Percentiles rank a stretch among this genome's conserved stretches.
Conservation (phyloP, 2,329 filamentous ascomycete genomes). For the Cucurbitaria berberidis region DNA sequence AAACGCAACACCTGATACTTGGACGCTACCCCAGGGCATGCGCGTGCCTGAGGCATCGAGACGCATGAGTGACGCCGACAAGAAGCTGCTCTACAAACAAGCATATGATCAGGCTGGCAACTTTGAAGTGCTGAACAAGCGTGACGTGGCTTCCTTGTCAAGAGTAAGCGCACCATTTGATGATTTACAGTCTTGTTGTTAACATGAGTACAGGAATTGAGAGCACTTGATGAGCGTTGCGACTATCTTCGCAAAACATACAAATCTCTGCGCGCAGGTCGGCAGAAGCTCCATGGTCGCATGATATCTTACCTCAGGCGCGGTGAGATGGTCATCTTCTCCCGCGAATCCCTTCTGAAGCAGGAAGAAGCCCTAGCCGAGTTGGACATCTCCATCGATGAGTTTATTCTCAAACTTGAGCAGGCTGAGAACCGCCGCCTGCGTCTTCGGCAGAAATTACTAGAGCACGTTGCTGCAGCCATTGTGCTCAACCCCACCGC, state of each 20-base stretch:
- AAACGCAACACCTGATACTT: conserved; percentile 33
- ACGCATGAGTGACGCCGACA: conserved; percentile 44
- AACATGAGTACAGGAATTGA: conserved; percentile 65
- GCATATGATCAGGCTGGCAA: conserved; percentile 49
- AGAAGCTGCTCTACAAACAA: conserved; percentile 47
- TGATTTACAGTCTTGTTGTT: conserved; percentile 13
- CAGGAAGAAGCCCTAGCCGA: conserved; percentile 81
- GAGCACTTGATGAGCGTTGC: conserved; percentile 76
- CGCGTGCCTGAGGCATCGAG: conserved; percentile 43
- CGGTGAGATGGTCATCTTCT: conserved; percentile 73
- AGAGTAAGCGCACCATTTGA: conserved; percentile 53
- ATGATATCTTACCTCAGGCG: conserved; percentile 80
- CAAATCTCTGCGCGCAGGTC: conserved; percentile 74
- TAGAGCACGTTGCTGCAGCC: conserved; percentile 81
- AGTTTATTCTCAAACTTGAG: conserved; percentile 82
- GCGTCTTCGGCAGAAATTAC: conserved; percentile 76
- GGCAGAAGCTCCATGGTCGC: conserved; percentile 75
- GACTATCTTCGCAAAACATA: conserved; percentile 81
- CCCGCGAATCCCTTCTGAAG: conserved; percentile 75
- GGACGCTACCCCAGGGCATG: conserved; percentile 48
- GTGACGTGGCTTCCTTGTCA: conserved; percentile 60
- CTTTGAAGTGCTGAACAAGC: conserved; percentile 50
- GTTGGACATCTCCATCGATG: conserved; percentile 78
- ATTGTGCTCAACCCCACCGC: conserved; percentile 44
- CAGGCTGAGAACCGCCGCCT: conserved; percentile 78